phyloP scores from a whole-genome alignment of 169 alveolate genomes.

The Cryptosporidium andersoni region DNA sequence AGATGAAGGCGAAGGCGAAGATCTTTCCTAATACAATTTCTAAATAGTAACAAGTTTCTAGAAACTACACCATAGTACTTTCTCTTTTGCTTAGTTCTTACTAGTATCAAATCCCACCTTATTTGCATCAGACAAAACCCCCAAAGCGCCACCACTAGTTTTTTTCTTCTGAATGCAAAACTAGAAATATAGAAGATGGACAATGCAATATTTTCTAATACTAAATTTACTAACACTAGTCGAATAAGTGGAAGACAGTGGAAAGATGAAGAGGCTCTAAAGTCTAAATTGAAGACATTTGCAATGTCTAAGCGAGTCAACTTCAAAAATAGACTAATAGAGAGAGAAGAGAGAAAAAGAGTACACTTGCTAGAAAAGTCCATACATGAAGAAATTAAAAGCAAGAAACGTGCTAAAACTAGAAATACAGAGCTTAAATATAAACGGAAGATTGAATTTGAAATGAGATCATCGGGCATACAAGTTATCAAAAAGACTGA shows the following conservation, averaged over 20 bases:
- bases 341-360: slow-evolving; percentile 27
- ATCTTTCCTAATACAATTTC: no score
- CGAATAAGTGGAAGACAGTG: slow-evolving; percentile 64
- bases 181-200: background rate
- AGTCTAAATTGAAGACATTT: slow-evolving; percentile 26
- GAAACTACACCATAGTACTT: no score
- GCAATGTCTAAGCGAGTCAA: slow-evolving; percentile 28
- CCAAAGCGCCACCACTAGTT: no score
- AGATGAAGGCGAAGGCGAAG: no score
- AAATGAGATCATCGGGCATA: slow-evolving; percentile 50
- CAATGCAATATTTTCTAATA: no score
- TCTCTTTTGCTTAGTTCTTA: no score
- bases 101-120: no score
- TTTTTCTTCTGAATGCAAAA: background rate
- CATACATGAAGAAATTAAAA: slow-evolving; percentile 8
- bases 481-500: slow-evolving; percentile 65
- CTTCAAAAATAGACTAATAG: slow-evolving; percentile 22
- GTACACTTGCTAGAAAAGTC: slow-evolving; percentile 24
- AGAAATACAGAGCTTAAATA: background rate
- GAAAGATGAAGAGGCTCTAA: slow-evolving; percentile 48
- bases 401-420: slow-evolving; percentile 33
- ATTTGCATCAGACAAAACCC: no score
- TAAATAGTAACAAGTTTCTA: no score
- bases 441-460: slow-evolving; percentile 12
- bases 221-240: background rate